These are phyloP conservation scores for Trichomonas vaginalis DNA, from an alignment of 208 protist species.

Conservation along the genomic window DNA sequence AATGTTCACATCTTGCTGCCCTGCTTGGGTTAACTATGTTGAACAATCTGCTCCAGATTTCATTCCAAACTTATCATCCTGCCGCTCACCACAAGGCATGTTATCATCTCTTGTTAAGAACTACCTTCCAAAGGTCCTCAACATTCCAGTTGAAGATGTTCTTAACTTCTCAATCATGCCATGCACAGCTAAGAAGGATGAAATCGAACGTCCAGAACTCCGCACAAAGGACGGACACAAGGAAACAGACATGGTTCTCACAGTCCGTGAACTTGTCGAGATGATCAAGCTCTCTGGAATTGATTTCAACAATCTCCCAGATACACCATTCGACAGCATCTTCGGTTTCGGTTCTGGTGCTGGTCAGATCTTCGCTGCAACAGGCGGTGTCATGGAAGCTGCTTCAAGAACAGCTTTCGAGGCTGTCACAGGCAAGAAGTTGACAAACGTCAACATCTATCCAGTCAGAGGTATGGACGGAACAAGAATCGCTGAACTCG, in stretches of 20 bases:
- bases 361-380: slow-evolving; percentile 26
- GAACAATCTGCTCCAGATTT: slow-evolving; percentile 37
- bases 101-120: slow-evolving; percentile 38
- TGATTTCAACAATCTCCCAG: background rate
- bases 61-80: slow-evolving; percentile 37
- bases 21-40: slow-evolving; percentile 36
- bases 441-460: background rate
- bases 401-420: slow-evolving; percentile 16
- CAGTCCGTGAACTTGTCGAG: slow-evolving; percentile 31
- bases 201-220: background rate
- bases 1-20: slow-evolving; percentile 35
- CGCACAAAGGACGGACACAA: background rate
- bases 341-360: slow-evolving; percentile 32
- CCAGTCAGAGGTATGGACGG: background rate
- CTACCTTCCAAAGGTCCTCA: background rate
- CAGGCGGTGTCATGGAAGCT: slow-evolving; percentile 42
- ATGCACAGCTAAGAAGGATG: background rate
- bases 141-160: background rate
- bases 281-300: background rate
- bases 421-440: background rate
- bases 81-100: slow-evolving; percentile 28
- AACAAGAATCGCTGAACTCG: background rate
- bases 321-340: slow-evolving; percentile 23
- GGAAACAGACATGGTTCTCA: slow-evolving; percentile 27
- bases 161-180: background rate